Percentiles rank a stretch among this genome's conserved stretches.
Conservation (phyloP, 257 asterid genomes). For the Vinca minor region DNA sequence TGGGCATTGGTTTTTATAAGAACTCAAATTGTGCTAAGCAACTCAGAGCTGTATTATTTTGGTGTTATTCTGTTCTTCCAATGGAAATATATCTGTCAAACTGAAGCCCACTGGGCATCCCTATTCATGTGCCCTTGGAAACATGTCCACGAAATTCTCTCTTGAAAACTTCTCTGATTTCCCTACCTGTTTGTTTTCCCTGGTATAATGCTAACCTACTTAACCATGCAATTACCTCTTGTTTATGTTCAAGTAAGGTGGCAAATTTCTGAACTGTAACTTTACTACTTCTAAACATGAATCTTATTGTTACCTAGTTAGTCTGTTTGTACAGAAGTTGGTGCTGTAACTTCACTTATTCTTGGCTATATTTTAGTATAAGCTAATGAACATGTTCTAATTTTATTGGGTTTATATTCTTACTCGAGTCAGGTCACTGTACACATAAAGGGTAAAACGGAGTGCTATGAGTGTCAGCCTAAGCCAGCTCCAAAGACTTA, state of each 20-base stretch:
- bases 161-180: neutral
- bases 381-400: neutral
- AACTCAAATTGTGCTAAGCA: neutral
- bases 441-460: slow-evolving; percentile 83
- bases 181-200: slow-evolving; percentile 2
- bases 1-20: neutral
- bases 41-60: neutral
- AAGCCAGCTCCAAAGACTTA: slow-evolving; percentile 98
- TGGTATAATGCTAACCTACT: neutral
- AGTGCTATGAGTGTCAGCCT: slow-evolving; percentile 96
- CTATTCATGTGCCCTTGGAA: no score
- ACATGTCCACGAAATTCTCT: neutral
- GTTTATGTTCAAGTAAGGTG: neutral
- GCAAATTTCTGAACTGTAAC: neutral
- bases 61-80: neutral
- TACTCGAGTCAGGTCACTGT: slow-evolving; percentile 70
- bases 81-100: neutral
- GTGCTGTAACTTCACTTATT: neutral
- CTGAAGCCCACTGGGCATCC: neutral
- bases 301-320: neutral
- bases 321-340: neutral
- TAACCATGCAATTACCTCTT: neutral
- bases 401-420: slow-evolving; percentile 7
- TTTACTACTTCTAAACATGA: slow-evolving; percentile 1
- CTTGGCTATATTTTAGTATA: no score